Percentiles rank a stretch among this genome's conserved stretches.
Evolutionary conservation across 2,329 filamentous ascomycete species (phyloP).

Genomic region (Colletotrichum gigasporum): DNA sequence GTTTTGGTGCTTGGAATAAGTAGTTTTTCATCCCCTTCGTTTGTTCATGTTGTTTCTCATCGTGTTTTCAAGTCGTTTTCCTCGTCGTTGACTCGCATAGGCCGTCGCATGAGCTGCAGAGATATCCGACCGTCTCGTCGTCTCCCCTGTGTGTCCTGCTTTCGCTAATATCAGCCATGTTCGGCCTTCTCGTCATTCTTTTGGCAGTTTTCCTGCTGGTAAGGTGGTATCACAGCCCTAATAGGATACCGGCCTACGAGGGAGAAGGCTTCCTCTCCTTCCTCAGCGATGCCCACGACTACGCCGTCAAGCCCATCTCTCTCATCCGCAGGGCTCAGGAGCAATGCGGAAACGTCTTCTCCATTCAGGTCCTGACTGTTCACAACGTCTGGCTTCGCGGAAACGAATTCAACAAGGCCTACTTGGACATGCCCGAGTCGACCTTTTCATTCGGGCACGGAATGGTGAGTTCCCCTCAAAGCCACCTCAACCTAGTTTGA

Average conservation of each 20-base stretch:
- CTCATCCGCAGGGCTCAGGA: constrained; percentile 16
- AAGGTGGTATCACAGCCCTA: neutral
- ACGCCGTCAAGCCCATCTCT: constrained; percentile 8
- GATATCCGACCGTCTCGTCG: too few species aligned
- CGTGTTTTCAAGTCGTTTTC: too few species aligned
- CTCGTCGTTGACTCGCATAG: too few species aligned
- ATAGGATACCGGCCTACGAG: constrained; percentile 31
- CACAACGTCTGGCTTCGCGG: constrained; percentile 28
- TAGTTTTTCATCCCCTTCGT: neutral
- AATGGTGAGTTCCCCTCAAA: constrained; percentile 23
- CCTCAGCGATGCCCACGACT: constrained; percentile 2
- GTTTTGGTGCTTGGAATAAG: neutral
- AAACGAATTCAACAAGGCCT: constrained; percentile 22
- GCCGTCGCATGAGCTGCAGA: too few species aligned
- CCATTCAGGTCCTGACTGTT: constrained; percentile 12
- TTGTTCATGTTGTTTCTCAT: neutral
- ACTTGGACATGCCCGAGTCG: constrained; percentile 29
- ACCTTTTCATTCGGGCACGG: constrained; percentile 27
- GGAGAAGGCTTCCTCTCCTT: constrained; percentile 33
- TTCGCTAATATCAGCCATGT: neutral
- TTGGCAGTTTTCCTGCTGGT: constrained; percentile 1
- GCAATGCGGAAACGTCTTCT: constrained; percentile 26
- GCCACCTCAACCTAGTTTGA: constrained; percentile 15
- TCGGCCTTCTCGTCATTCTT: neutral
- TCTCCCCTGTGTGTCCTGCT: neutral